Base-by-base conservation (phyloP, 371 early-diverging fungal species). In the Rhizopus sp. region DNA sequence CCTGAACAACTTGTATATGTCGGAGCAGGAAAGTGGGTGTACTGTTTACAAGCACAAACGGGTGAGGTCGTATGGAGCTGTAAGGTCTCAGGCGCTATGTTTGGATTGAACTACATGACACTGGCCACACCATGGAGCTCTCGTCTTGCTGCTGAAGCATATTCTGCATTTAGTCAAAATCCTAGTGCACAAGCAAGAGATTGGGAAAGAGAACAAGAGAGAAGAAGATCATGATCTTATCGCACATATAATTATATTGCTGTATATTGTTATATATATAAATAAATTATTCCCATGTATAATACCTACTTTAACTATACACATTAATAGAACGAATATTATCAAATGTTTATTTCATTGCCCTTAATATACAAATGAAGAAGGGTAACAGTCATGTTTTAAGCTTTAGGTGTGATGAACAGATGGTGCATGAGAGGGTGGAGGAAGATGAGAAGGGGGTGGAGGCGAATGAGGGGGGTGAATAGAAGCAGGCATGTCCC, bases 51-150 rank as follows among this genome's bases (percentile, higher is more conserved):
- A 7, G 54, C 69, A 8, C 33, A 29, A 4, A 59, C 62, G 0
- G 75, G 75, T 3, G 56, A 60, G 7, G 41, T 69, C 0, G 31
- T 62, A 30, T 75, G 75, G 75, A 55, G 47, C 5, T 44, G 38
- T 0, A 63, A 64, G 31, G 53, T 71, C 5, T 60, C 64, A 3
- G 53, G 62, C n/a, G 51, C 66, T 7, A 50, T 17, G 13, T 53
- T 69, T 32, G 65, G 66, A 3, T 37, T 42, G 5, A 53, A 55
- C 3, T 68, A 64, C 17, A 68, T 75, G 69, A 64, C 71, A 8
- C 13, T 75, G 58, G 73, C 71, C 4, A 72, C 73, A 1, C 62
- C 68, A 12, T 72, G 70, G 76, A 64, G 68, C 16, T 75, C 72
- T 6, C 61, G 68, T 30, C 51, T 72, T 15, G 62, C 70, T 23